Evolutionary conservation across 164 flowering plant species (phyloP).

Genomic region (Magnolia sinica): DNA sequence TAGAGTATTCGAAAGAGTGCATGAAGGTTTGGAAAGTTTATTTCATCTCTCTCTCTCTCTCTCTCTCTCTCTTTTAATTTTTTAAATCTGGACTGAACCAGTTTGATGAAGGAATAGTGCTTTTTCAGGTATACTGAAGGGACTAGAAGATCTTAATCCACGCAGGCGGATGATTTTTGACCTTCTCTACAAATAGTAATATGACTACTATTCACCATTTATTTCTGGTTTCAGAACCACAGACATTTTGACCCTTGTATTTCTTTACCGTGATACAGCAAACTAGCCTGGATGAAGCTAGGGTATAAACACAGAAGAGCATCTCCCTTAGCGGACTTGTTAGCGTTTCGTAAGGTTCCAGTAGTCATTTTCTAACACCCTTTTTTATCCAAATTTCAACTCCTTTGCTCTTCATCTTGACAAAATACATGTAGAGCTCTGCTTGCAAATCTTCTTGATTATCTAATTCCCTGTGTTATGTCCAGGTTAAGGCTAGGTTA

Average conservation of each 20-base stretch:
- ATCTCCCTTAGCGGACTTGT: constrained; percentile 76
- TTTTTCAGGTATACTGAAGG: constrained; percentile 58
- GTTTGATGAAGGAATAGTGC: constrained; percentile 2
- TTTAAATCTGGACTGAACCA: background rate
- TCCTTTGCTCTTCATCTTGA: background rate
- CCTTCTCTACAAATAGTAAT: constrained; percentile 73
- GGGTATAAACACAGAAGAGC: constrained; percentile 81
- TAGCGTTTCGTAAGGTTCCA: constrained; percentile 89
- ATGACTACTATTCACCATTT: background rate
- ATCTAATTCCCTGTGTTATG: background rate
- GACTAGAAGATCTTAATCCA: constrained; percentile 66
- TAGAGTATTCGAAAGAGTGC: constrained; percentile 79
- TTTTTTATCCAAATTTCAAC: background rate
- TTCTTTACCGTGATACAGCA: constrained; percentile 45
- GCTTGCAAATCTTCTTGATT: background rate
- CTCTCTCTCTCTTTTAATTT: background rate
- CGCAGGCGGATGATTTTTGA: constrained; percentile 56
- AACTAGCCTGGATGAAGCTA: constrained; percentile 70
- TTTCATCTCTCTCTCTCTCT: background rate
- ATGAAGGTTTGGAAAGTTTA: constrained; percentile 57
- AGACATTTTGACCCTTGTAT: background rate
- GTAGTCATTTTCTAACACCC: constrained; percentile 5
- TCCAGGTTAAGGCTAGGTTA: constrained; percentile 68
- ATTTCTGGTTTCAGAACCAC: background rate
- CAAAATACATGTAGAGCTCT: background rate